These are phyloP conservation scores for Boletus sensibilis DNA, from an alignment of 768 basidiomycete species.

Conservation along the genomic window DNA sequence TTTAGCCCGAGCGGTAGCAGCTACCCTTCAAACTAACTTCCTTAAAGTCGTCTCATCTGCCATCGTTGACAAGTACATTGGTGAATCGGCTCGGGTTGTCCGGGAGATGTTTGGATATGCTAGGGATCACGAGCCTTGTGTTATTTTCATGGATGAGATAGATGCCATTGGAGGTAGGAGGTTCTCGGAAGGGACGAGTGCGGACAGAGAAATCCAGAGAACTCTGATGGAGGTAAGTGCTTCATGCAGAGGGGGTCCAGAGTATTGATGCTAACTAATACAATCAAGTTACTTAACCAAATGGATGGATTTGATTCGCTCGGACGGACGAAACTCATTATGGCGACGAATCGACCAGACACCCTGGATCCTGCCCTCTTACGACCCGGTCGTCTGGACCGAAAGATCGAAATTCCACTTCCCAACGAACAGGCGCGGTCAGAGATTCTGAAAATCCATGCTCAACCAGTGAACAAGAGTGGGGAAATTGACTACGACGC, in stretches of 20 bases:
- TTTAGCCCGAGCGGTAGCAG: slow-evolving; percentile 93
- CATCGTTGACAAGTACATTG: slow-evolving; percentile 98
- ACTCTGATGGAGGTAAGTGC: slow-evolving; percentile 89
- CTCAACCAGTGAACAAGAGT: slow-evolving; percentile 88
- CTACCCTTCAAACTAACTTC: slow-evolving; percentile 93
- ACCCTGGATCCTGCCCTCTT: slow-evolving; percentile 96
- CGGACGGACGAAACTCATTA: slow-evolving; percentile 93
- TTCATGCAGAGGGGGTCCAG: background rate
- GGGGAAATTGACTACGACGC: slow-evolving; percentile 98
- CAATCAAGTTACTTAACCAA: slow-evolving; percentile 85
- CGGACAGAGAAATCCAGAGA: slow-evolving; percentile 97
- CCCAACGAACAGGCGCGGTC: slow-evolving; percentile 96
- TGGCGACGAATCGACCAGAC: slow-evolving; percentile 99
- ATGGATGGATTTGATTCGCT: slow-evolving; percentile 99
- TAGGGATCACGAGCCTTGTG: slow-evolving; percentile 94
- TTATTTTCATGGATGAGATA: slow-evolving; percentile 98
- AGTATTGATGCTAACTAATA: background rate
- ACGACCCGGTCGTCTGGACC: slow-evolving; percentile 92
- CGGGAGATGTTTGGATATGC: slow-evolving; percentile 99
- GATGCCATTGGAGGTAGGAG: slow-evolving; percentile 94
- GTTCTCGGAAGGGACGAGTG: slow-evolving; percentile 94
- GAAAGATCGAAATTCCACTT: slow-evolving; percentile 96
- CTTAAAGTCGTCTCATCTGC: slow-evolving; percentile 98
- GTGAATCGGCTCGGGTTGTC: slow-evolving; percentile 93
- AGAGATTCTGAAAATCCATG: slow-evolving; percentile 98